Evolutionary conservation across 768 basidiomycete genomes (phyloP).

Genomic region (Mycena rebaudengoi): DNA sequence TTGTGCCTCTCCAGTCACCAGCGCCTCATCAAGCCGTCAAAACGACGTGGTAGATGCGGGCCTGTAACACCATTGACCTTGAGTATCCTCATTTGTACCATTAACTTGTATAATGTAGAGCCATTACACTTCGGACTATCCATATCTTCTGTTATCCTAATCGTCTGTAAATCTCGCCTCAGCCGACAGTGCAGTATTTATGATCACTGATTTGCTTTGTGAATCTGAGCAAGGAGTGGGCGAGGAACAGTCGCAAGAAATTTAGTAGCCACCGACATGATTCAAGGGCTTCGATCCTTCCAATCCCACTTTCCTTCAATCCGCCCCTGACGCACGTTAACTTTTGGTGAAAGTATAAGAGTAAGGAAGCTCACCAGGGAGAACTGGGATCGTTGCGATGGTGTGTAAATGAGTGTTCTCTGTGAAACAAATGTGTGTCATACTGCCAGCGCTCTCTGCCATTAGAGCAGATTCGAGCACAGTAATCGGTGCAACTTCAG

Average conservation of each 20-base stretch:
- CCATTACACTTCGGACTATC: slow-evolving; percentile 47
- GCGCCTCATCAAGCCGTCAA: slow-evolving; percentile 66
- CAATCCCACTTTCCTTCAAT: slow-evolving; percentile 90
- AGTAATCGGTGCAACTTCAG: slow-evolving; percentile 84
- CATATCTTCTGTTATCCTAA: slow-evolving; percentile 78
- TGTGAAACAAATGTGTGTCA: slow-evolving; percentile 20
- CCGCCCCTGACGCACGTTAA: slow-evolving; percentile 69
- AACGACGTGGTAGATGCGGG: slow-evolving; percentile 50
- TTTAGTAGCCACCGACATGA: slow-evolving; percentile 64
- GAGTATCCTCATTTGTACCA: slow-evolving; percentile 10
- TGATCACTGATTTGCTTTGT: slow-evolving; percentile 83
- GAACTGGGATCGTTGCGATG: slow-evolving; percentile 91
- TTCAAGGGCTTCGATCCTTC: slow-evolving; percentile 79
- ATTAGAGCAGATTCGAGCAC: slow-evolving; percentile 81
- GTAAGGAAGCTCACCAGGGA: slow-evolving; percentile 66
- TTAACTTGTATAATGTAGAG: slow-evolving; percentile 10
- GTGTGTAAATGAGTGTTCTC: no score
- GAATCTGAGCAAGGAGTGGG: slow-evolving; percentile 59
- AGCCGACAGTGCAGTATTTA: slow-evolving; percentile 73
- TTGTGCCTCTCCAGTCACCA: slow-evolving; percentile 48
- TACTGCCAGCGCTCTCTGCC: slow-evolving; percentile 72
- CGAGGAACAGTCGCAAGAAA: not conserved
- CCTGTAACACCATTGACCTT: slow-evolving; percentile 18
- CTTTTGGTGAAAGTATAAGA: not conserved
- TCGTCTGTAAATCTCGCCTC: slow-evolving; percentile 71